These are phyloP conservation scores for Elongisporangium undulatum DNA, from an alignment of 352 stramenopile species.

Conservation along the genomic window DNA sequence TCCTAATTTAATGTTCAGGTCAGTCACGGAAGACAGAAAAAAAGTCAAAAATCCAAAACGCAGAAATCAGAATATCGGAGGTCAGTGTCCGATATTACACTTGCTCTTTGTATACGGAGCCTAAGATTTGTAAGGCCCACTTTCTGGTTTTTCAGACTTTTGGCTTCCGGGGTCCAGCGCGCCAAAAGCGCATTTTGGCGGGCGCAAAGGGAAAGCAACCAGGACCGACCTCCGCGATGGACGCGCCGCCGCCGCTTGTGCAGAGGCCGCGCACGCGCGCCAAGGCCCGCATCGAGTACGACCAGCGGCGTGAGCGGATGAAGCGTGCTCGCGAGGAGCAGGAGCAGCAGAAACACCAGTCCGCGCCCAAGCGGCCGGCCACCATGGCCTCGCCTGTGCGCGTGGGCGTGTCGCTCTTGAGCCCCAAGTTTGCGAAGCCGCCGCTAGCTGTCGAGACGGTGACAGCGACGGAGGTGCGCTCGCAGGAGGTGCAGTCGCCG, in stretches of 20 bases:
- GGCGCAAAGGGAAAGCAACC: constrained; percentile 1
- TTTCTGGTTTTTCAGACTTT: neutral
- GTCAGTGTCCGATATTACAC: neutral
- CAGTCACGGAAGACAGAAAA: neutral
- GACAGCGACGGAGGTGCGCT: neutral
- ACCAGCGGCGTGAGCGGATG: constrained; percentile 18
- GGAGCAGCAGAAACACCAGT: neutral
- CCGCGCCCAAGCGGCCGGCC: neutral
- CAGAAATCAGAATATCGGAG: neutral
- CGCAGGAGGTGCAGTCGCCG: constrained; percentile 5
- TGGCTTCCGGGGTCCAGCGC: neutral
- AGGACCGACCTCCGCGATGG: neutral
- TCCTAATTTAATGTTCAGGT: neutral
- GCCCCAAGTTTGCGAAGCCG: neutral
- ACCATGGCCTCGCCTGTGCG: neutral
- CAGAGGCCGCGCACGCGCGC: constrained; percentile 25
- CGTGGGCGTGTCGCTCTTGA: neutral
- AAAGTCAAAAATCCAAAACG: neutral
- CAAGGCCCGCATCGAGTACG: constrained; percentile 18
- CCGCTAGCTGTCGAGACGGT: neutral
- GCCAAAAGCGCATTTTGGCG: neutral
- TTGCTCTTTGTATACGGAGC: neutral
- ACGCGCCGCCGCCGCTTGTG: constrained; percentile 2
- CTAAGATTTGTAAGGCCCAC: neutral
- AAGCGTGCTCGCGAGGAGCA: constrained; percentile 18